Evolutionary conservation across 169 alveolate genomes (phyloP).

Genomic region (Babesia microti): DNA sequence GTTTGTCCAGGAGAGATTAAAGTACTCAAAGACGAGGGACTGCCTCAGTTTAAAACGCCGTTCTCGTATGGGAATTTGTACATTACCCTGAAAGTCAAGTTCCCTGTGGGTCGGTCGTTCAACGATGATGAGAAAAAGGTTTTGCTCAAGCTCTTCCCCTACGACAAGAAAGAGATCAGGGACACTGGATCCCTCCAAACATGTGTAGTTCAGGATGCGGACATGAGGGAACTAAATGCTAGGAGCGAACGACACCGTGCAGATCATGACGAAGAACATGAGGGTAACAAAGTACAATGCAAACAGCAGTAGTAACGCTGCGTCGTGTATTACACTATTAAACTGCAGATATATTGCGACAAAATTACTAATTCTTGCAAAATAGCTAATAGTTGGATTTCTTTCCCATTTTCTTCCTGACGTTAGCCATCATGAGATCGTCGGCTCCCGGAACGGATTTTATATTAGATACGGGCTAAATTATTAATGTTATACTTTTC

Average conservation of each 20-base stretch:
- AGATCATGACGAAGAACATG: slow-evolving; percentile 30
- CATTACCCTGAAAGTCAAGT: slow-evolving; percentile 82
- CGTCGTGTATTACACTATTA: not conserved
- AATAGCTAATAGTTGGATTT: not conserved
- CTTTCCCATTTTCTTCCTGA: not conserved
- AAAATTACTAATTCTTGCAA: not conserved
- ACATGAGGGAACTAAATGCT: slow-evolving; percentile 33
- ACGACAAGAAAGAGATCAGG: slow-evolving; percentile 11
- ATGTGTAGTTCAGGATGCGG: slow-evolving; percentile 27
- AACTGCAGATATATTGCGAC: too few relatives aligned
- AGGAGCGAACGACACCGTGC: not conserved
- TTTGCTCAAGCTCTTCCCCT: slow-evolving; percentile 46
- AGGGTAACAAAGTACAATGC: slow-evolving; percentile 36
- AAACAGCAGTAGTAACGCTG: slow-evolving; percentile 23
- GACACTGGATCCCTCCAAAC: slow-evolving; percentile 12
- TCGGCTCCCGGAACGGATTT: too few relatives aligned
- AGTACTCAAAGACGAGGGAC: slow-evolving; percentile 85
- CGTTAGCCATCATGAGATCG: slow-evolving; percentile 1
- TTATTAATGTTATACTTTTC: not conserved
- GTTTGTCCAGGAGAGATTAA: slow-evolving; percentile 80
- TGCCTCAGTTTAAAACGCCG: slow-evolving; percentile 90
- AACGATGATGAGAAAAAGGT: slow-evolving; percentile 41
- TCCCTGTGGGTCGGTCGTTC: slow-evolving; percentile 76
- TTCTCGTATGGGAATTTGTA: slow-evolving; percentile 85
- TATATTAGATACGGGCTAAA: slow-evolving; percentile 2